Conservation (phyloP, 352 stramenopile genomes). For the Globisporangium radiosum region DNA sequence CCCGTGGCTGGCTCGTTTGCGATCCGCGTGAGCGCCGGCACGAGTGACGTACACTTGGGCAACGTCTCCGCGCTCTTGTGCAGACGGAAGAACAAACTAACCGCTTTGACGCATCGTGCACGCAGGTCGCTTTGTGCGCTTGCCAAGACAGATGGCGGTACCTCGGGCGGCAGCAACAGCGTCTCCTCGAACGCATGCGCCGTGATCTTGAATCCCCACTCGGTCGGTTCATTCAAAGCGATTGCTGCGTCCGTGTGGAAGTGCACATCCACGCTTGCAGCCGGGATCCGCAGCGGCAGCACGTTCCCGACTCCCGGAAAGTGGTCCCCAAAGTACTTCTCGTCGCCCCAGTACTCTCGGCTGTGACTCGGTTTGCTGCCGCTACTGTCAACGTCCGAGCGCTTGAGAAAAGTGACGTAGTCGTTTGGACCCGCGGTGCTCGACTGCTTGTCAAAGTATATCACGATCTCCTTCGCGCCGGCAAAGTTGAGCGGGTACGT, state of each 20-base stretch:
- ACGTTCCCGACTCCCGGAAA: constrained; percentile 59
- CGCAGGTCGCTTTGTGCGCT: constrained; percentile 54
- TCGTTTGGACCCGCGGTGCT: constrained; percentile 66
- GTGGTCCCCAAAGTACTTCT: constrained; percentile 64
- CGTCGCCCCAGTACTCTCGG: constrained; percentile 51
- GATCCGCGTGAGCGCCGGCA: constrained; percentile 32
- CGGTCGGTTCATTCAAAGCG: constrained; percentile 23
- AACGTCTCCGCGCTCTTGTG: constrained; percentile 11
- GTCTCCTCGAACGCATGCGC: constrained; percentile 60
- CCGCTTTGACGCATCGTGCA: constrained; percentile 48
- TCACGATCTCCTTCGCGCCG: constrained; percentile 57
- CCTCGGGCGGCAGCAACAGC: constrained; percentile 42
- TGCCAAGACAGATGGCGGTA: constrained; percentile 27
- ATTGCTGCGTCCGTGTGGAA: constrained; percentile 52
- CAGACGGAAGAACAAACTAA: constrained; percentile 25
- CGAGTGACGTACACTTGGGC: constrained; percentile 14
- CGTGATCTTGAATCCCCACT: constrained; percentile 82
- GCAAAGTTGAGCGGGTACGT: constrained; percentile 62
- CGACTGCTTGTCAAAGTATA: constrained; percentile 78
- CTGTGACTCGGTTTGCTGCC: constrained; percentile 1
- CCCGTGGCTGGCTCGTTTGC: constrained; percentile 39
- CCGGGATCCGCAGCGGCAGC: constrained; percentile 59
- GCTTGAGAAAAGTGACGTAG: constrained; percentile 76
- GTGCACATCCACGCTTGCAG: constrained; percentile 52
- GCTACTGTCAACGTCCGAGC: constrained; percentile 15